Conservation (phyloP, 305 asterid genomes). For the Plantago lanceolata region DNA sequence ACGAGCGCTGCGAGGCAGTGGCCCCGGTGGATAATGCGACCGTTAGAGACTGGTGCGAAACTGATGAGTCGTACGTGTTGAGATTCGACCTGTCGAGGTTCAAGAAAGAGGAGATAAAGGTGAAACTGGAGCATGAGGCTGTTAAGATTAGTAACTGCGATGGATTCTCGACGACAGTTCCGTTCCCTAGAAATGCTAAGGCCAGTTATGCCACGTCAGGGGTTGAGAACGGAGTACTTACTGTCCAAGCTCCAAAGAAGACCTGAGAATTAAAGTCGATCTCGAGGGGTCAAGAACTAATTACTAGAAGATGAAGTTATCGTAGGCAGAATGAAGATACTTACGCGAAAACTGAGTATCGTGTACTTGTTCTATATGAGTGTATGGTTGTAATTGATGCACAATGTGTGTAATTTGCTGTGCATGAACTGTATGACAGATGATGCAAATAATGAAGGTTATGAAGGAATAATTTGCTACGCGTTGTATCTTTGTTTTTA, state of each 20-base stretch:
- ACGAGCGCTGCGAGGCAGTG: conserved; percentile 5
- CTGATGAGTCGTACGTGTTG: conserved; percentile 11
- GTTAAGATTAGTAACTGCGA: background rate
- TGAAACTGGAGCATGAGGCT: conserved; percentile 10
- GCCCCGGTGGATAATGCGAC: background rate
- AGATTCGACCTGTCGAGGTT: conserved; percentile 7
- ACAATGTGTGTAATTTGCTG: background rate
- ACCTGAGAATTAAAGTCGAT: background rate
- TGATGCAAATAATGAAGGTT: conserved; percentile 9
- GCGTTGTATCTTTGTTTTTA: background rate
- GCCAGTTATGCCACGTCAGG: background rate
- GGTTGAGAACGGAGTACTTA: conserved; percentile 1
- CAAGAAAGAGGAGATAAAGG: conserved; percentile 15
- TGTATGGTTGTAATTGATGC: conserved; percentile 8
- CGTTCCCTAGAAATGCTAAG: conserved; percentile 5
- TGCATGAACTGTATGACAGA: conserved; percentile 11
- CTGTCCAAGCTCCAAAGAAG: conserved; percentile 16
- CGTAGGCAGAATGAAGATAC: background rate
- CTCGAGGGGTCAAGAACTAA: background rate
- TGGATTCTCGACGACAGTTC: conserved; percentile 12
- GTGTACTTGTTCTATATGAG: conserved; percentile 5
- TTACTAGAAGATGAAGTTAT: background rate
- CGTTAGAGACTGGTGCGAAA: conserved; percentile 6
- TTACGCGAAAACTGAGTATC: background rate
- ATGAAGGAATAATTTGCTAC: background rate